phyloP scores from a whole-genome alignment of 2,329 filamentous ascomycete genomes.

The Paraphoma sp. region DNA sequence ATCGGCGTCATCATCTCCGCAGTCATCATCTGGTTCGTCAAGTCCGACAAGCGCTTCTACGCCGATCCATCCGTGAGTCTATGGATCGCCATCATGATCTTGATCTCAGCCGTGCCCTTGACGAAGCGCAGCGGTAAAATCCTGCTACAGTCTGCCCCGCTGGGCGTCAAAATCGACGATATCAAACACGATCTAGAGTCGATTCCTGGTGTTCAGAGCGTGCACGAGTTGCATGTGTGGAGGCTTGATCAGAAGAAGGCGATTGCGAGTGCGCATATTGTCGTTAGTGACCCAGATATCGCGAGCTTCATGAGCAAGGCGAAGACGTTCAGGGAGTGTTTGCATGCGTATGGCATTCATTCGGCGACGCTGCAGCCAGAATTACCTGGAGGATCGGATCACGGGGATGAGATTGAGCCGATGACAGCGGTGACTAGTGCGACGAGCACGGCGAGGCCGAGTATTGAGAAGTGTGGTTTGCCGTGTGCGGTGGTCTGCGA shows the following conservation, averaged over 20 bases:
- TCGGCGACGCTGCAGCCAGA: constrained; percentile 75
- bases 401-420: constrained; percentile 1
- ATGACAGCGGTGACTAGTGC: constrained; percentile 12
- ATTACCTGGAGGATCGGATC: constrained; percentile 25
- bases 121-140: constrained; percentile 68
- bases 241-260: constrained; percentile 72
- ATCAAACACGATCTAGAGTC: constrained; percentile 73
- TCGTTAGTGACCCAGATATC: constrained; percentile 65
- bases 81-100: constrained; percentile 76
- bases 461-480: constrained; percentile 56
- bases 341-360: constrained; percentile 77
- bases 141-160: constrained; percentile 70
- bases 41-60: constrained; percentile 68
- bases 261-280: constrained; percentile 73
- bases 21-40: constrained; percentile 70
- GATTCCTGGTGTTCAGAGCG: constrained; percentile 69
- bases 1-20: constrained; percentile 75
- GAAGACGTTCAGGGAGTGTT: constrained; percentile 69
- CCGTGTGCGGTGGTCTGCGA: constrained; percentile 61
- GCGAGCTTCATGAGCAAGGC: constrained; percentile 66
- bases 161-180: constrained; percentile 65
- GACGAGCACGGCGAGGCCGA: constrained; percentile 27
- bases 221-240: constrained; percentile 80
- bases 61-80: constrained; percentile 74
- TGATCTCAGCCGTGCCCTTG: constrained; percentile 68